Base-by-base conservation (phyloP, 768 basidiomycete genomes). In the Leccinum imitatum region DNA sequence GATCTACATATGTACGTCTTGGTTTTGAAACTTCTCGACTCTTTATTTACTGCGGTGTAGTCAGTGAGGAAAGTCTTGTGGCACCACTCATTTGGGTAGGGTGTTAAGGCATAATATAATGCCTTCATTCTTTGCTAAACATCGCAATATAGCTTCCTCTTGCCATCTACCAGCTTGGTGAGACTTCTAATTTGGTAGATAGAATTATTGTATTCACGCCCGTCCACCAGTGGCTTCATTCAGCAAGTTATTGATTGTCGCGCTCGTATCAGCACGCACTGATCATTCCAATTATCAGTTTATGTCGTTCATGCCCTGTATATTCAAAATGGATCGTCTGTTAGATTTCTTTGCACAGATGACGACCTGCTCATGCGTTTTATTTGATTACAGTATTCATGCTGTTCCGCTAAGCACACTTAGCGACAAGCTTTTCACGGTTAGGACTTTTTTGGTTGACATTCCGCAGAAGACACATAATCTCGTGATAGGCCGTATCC, bases 11-110 rank as follows among this genome's bases (percentile, higher is more conserved):
- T 59, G 61, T 55, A 27, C 6, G 58, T 51, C 31, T 54, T 6
- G 4, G 6, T 14, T 25, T 25, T 37, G 19, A 9, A 14, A 4
- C 15, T 3, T 11, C 46, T n/a, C 11, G 1, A 9, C 14, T 5
- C 0, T 4, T 30, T 15, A 59, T 25, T 41, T 25, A 59, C 6
- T 9, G 4, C 10, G 8, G 8, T 35, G 19, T 50, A 61, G 60
- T 61, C 31, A 59, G 53, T 21, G 10, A 31, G 1, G 59, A 54
- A 6, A 59, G 14, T 21, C 11, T 51, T 19, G 19, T 50, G 15
- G 57, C 31, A 30, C 60, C 53, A 19, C 30, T 61, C 21, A 23
- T 59, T 13, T 61, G 53, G 60, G 60, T 61, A 51, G n/a, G 53
- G 8, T 1, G 1, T n/a, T 4, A 13, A 4, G 5, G 9, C 10